Evolutionary conservation across 805 yeast genomes (phyloP), one percentile per base, ranked within the genome.

Genomic region (Schwanniomyces occidentalis): DNA sequence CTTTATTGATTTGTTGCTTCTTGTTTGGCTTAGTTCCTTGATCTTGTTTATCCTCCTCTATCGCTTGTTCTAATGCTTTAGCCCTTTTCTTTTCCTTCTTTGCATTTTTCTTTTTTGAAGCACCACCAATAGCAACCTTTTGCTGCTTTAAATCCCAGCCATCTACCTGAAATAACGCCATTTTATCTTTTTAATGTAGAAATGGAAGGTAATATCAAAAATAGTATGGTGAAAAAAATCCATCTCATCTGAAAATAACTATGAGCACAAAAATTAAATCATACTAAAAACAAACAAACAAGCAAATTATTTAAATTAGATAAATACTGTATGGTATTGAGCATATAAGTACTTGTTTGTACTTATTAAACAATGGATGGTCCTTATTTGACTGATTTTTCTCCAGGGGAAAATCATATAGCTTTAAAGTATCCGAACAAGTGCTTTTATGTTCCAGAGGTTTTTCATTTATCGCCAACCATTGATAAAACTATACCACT

Each of bases 101-200:
- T 35, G 51, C 45, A 42, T 52, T 52, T 41, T 52, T 54, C 48
- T 58, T 60, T 16, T 45, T 45, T 2, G 42, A 45, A 4, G 39
- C 41, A 2, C 70, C 69, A 18, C 74, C 79, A 26, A 64, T 54
- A 2, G 73, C 78, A 9, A 84, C 77, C 26, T 60, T 52, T 27
- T 73, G 68, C 38, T 67, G 62, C 44, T 78, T 76, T 34, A 87
- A 54, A 44, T 81, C 73, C 96, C 96, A 87, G 12, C 95, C 95
- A 34, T 80, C 86, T 14, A 84, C 89, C 54, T 82, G 74, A 53
- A 87, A 87, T 42, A 87, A 68, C 20, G 85, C 75, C 90, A 82
- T 82, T 16, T 36, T 52, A 28, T 24, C 16, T 13, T 13, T 27
- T 10, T 9, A 27, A 17, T 16, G 20, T n/a, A 30, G 21, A 13